Evolutionary conservation across 1,139 yeast species (phyloP), one percentile per base, ranked within the genome.

Genomic region (Groenewaldozyma sp.): DNA sequence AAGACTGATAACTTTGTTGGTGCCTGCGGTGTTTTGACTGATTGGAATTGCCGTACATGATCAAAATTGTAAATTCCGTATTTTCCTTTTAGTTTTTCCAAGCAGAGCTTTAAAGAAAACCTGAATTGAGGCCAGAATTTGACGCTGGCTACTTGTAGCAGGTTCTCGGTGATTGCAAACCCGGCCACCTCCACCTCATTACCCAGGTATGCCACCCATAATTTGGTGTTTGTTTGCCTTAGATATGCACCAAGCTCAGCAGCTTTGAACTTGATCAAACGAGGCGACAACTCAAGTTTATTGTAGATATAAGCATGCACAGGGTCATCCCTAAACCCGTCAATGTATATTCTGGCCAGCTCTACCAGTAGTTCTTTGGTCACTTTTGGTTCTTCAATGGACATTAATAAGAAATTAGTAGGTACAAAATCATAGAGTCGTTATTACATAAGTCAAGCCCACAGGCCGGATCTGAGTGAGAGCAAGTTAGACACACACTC

Each of bases 401-500:
- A n/a, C n/a, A n/a, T n/a, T n/a, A n/a, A n/a, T n/a, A n/a, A n/a
- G n/a, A n/a, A n/a, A n/a, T n/a, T n/a, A n/a, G n/a, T n/a, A n/a
- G n/a, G n/a, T n/a, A n/a, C n/a, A n/a, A n/a, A n/a, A n/a, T n/a
- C n/a, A n/a, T n/a, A n/a, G n/a, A n/a, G n/a, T n/a, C n/a, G n/a
- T n/a, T n/a, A n/a, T n/a, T n/a, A n/a, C n/a, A n/a, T n/a, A n/a
- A n/a, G n/a, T n/a, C n/a, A n/a, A n/a, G n/a, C n/a, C 51, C 56
- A 47, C 28, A 40, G 36, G 17, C 58, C 60, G n/a, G 52, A 45
- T 28, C 54, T 40, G 19, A 57, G 44, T n/a, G 55, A 48, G 19
- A 57, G 45, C 22, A 57, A 51, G 37, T 56, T 53, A 35, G 55
- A 44, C 29, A 56, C 53, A 47, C 61, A 57, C 41, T 57, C 62